A percentile compares a stretch with the other conserved stretches of the same genome.
These are phyloP conservation scores for Macrophomina tecta DNA, from an alignment of 2,329 filamentous ascomycete species.

Conservation along the genomic window DNA sequence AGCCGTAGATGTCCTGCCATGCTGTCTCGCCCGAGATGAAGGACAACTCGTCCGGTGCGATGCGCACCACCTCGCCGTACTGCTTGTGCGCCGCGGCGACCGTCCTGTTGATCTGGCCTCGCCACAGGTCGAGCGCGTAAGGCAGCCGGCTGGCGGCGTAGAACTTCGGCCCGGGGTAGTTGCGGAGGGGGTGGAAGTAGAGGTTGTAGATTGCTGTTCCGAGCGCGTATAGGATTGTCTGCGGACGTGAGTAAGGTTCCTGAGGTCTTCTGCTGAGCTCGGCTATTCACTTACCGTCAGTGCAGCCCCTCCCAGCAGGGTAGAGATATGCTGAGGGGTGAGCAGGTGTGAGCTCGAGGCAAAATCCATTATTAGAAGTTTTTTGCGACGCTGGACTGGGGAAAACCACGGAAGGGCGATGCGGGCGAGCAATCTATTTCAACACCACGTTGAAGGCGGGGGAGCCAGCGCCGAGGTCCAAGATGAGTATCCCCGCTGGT, in stretches of 20 bases:
- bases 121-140: constrained; percentile 37
- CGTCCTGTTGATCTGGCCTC: constrained; percentile 38
- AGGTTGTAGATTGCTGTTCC: constrained; percentile 43
- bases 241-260: neutral
- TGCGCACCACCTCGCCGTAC: constrained; percentile 51
- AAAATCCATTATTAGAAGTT: neutral
- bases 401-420: too few species aligned
- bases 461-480: neutral
- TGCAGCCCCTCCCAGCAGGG: constrained; percentile 14
- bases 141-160: constrained; percentile 42
- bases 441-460: too few species aligned
- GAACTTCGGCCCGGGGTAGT: constrained; percentile 51
- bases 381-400: neutral
- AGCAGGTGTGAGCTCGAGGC: neutral
- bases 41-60: constrained; percentile 51
- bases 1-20: constrained; percentile 45
- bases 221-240: constrained; percentile 30
- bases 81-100: constrained; percentile 43
- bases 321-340: neutral
- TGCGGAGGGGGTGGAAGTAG: constrained; percentile 52
- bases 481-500: neutral
- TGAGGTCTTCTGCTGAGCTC: too few species aligned
- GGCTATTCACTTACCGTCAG: neutral
- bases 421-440: neutral
- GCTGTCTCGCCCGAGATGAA: constrained; percentile 52